Evolutionary conservation across 805 yeast genomes (phyloP), one percentile per base, ranked within the genome.

Genomic region (Candida broadrunensis): DNA sequence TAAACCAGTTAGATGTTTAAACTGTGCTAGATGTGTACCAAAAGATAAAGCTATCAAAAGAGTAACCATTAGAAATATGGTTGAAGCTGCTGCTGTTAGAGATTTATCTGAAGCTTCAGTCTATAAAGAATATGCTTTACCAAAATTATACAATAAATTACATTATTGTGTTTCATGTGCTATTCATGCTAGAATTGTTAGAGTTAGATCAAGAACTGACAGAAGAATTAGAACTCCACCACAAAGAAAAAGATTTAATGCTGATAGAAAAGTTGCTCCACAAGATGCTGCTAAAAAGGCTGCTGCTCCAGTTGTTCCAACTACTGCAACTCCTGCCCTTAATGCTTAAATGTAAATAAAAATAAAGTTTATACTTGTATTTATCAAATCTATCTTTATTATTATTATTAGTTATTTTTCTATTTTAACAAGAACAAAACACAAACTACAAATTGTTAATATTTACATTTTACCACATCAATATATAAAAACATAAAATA

Each of bases 21-120:
- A 93, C 97, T 93, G 99, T 80, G 86, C 97, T 67, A 88, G 96
- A 78, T 88, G 96, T 81, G 96, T 93, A 66, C 97, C 99, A 73
- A 93, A 93, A 87, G 99, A 93, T 77, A 93, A 93, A 86, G 98
- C 99, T 76, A 93, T 93, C 88, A 93, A 93, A 93, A 88, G 99
- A 81, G 95, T 93, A 83, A 89, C 97, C 77, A 85, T 93, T 87
- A 88, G 97, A 83, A 93, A 93, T 96, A 93, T 93, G 91, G 99
- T 93, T 65, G 99, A 93, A 83, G 93, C 97, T 63, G 99, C 99
- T 73, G 93, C 99, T 67, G 95, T 93, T 71, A 90, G 99, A 85
- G 99, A 93, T 78, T 82, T 93, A 77, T 87, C 96, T 63, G 99
- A 93, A 80, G 99, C 99, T 65, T 90, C 97, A 49, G 98, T 93